Evolutionary conservation across 768 basidiomycete species (phyloP).

Genomic region (Amanita fuliginea): DNA sequence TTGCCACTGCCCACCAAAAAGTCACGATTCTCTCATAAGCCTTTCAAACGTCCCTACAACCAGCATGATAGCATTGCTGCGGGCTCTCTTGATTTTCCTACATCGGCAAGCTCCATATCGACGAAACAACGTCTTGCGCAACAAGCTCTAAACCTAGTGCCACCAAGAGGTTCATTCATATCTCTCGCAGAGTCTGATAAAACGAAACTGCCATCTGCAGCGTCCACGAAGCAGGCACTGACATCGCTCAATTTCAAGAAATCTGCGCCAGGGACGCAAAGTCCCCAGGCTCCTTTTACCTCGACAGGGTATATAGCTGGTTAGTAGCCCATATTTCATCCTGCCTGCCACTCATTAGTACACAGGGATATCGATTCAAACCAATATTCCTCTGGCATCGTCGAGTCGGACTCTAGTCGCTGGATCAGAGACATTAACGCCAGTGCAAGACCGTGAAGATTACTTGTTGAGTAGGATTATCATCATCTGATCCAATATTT

Average conservation of each 20-base stretch:
- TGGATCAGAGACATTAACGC: background rate
- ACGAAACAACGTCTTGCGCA: slow-evolving; percentile 41
- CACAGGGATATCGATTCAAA: background rate
- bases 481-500: background rate
- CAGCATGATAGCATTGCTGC: slow-evolving; percentile 14
- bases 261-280: slow-evolving; percentile 5
- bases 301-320: background rate
- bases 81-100: slow-evolving; percentile 8
- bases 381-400: background rate
- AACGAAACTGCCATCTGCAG: slow-evolving; percentile 1
- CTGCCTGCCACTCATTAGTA: background rate
- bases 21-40: slow-evolving; percentile 6
- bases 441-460: background rate
- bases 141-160: slow-evolving; percentile 23
- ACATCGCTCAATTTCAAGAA: slow-evolving; percentile 34
- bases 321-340: background rate
- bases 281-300: background rate
- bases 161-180: slow-evolving; percentile 21
- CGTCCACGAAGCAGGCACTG: slow-evolving; percentile 6
- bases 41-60: slow-evolving; percentile 12
- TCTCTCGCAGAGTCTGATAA: slow-evolving; percentile 4
- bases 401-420: background rate
- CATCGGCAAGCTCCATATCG: slow-evolving; percentile 26
- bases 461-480: background rate
- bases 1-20: slow-evolving; percentile 9